Base-by-base conservation (phyloP, 2,329 filamentous ascomycete species). In the Corinectria fuckeliana region DNA sequence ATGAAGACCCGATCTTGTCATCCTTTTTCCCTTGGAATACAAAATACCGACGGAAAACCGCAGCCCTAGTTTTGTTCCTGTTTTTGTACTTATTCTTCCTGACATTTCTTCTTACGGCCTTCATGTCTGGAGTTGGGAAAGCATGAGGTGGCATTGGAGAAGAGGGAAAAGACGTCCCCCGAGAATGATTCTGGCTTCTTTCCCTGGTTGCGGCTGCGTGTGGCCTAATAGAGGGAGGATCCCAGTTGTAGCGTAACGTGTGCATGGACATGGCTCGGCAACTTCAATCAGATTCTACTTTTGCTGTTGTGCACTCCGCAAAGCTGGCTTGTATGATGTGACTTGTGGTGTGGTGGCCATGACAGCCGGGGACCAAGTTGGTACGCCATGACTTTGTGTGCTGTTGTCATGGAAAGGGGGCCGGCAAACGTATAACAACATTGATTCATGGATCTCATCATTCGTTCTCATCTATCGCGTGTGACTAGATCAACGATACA, bases 1-100 rank as follows among this genome's bases (percentile, higher is more conserved):
- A 45, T 64, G 75, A 75, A 28, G 56, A 55, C 39, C 55, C 45
- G 45, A 39, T 39, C 45, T 28, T 16, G 39, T 36, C 45, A 18
- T 2, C 16, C 16, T 28, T 47, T 60, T 51, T 53, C 30, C 48
- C 32, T 42, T 58, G 54, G 61, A 63, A 67, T 51, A 28, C 44
- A 55, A 26, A 50, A 23, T 23, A 21, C 38, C 50, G 36, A 54
- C 42, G 32, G 38, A 38, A 56, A 52, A 41, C 21, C 50, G 20
- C 41, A 50, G 32, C 26, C 48, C 34, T 36, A 38, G 26, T 53
- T 52, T 58, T 56, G 48, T 36, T 45, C 52, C 54, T 59, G 38
- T 44, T 53, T 41, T 63, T 68, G 23, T 48, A 42, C 54, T 63
- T 39, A 6, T 44, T 18, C 26, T 25, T n/a, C n/a, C n/a, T n/a